Conservation (phyloP, 1,139 yeast genomes). For the Pichia sp. region DNA sequence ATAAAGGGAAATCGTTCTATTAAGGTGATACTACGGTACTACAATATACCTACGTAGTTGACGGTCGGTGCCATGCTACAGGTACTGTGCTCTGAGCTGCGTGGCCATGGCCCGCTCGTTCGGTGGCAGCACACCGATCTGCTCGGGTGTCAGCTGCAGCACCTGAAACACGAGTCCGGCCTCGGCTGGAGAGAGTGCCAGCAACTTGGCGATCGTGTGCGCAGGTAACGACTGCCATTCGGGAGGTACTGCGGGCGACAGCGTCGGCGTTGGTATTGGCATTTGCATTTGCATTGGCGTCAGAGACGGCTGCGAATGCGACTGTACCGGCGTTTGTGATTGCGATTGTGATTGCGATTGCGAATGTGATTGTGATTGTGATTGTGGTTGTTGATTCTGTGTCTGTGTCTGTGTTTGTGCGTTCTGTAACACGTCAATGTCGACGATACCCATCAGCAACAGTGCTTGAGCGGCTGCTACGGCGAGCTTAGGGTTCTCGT, state of each 20-base stretch:
- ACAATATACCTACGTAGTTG: no score
- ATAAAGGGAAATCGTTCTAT: no score
- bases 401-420: constrained; percentile 24
- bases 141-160: constrained; percentile 48
- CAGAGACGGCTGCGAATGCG: constrained; percentile 21
- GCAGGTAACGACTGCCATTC: constrained; percentile 48
- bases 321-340: constrained; percentile 1
- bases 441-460: constrained; percentile 69
- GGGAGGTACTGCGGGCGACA: constrained; percentile 14
- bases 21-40: no score
- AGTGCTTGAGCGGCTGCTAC: constrained; percentile 65
- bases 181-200: constrained; percentile 45
- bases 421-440: constrained; percentile 51
- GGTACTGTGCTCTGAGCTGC: constrained; percentile 50
- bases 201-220: constrained; percentile 41
- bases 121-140: constrained; percentile 47
- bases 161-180: constrained; percentile 63
- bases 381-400: not conserved
- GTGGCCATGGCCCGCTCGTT: constrained; percentile 59
- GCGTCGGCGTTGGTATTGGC: not conserved
- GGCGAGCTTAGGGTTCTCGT: constrained; percentile 45
- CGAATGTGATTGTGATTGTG: constrained; percentile 20
- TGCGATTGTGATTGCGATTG: constrained; percentile 8
- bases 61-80: no score
- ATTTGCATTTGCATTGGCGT: constrained; percentile 1